Conservation (phyloP, 2,329 filamentous ascomycete genomes). For the Aulographum hederae region DNA sequence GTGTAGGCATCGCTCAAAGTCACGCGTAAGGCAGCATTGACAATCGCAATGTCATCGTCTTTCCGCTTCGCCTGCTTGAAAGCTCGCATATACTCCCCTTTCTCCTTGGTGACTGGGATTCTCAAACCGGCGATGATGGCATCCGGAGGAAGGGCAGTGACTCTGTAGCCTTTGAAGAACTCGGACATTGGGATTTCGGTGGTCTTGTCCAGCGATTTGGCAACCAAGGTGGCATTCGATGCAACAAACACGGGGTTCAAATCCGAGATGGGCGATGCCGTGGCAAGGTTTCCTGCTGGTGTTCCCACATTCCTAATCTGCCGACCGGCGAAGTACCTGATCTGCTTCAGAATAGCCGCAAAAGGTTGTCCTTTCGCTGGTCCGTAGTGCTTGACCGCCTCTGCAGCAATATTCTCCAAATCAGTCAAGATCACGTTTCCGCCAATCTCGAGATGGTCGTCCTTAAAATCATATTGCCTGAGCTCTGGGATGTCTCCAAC, state of each 20-base stretch:
- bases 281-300: conserved; percentile 83
- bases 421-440: conserved; percentile 89
- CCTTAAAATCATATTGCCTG: conserved; percentile 59
- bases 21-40: conserved; percentile 70
- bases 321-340: conserved; percentile 83
- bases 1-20: conserved; percentile 48
- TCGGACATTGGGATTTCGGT: conserved; percentile 77
- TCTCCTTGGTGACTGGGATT: conserved; percentile 59
- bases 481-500: conserved; percentile 87
- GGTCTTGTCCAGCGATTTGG: conserved; percentile 55
- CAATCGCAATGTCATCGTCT: conserved; percentile 96
- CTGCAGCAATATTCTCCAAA: conserved; percentile 64
- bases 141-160: conserved; percentile 62
- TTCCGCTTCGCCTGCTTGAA: conserved; percentile 97
- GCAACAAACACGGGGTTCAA: conserved; percentile 88
- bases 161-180: conserved; percentile 85
- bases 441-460: conserved; percentile 75
- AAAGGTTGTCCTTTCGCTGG: conserved; percentile 57
- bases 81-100: conserved; percentile 68
- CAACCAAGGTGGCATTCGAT: conserved; percentile 62
- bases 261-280: conserved; percentile 90
- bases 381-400: conserved; percentile 68
- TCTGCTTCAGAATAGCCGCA: conserved; percentile 77
- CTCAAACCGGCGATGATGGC: conserved; percentile 73
- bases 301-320: conserved; percentile 98